Conservation (phyloP, 2,329 filamentous ascomycete genomes). For the Aureobasidium sp. region DNA sequence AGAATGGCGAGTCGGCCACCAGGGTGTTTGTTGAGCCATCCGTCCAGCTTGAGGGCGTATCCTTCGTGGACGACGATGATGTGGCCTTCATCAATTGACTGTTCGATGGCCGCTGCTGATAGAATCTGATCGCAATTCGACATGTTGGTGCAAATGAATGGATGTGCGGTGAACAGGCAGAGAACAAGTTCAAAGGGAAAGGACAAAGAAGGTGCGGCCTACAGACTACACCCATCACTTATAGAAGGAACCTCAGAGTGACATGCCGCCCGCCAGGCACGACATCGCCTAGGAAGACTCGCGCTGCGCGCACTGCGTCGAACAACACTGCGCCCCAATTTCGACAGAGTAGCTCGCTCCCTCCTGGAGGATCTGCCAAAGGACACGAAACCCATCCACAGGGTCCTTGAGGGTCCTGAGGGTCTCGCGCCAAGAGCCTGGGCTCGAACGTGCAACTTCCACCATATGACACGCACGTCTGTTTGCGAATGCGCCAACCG, state of each 20-base stretch:
- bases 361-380: not conserved
- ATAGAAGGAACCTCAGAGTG: not conserved
- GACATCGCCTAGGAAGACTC: not conserved
- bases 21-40: constrained; percentile 52
- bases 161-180: too few species aligned
- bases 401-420: not conserved
- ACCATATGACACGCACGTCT: not conserved
- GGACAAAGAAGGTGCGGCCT: not conserved
- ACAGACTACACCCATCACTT: not conserved
- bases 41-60: constrained; percentile 46
- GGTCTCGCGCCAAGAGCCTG: not conserved
- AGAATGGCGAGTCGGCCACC: constrained; percentile 56
- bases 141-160: not conserved
- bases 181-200: not conserved
- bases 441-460: not conserved
- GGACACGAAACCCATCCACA: not conserved
- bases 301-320: not conserved
- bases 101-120: not conserved
- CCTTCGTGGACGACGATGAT: constrained; percentile 51
- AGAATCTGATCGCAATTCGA: not conserved
- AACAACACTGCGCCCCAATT: constrained; percentile 4
- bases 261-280: not conserved
- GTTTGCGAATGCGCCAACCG: not conserved
- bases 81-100: constrained; percentile 35
- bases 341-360: not conserved